Percentiles rank a stretch among this genome's conserved stretches.
Evolutionary conservation across 345 rosid species (phyloP).

Genomic region (Eucalyptus lansdowneana): DNA sequence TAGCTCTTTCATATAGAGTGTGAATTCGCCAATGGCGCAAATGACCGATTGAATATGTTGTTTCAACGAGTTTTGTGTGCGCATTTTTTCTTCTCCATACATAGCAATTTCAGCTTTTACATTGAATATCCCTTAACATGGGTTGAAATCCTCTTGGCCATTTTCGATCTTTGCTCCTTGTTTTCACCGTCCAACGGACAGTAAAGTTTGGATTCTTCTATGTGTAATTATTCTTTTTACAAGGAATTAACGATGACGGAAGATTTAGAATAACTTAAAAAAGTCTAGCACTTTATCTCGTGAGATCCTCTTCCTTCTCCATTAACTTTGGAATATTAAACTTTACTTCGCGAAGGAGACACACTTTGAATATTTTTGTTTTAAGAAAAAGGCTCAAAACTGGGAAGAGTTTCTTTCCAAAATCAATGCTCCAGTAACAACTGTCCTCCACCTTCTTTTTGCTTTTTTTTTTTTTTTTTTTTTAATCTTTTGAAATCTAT

Average conservation of each 20-base stretch:
- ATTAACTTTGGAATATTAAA: not conserved
- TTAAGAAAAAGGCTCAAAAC: not conserved
- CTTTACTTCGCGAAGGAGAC: not conserved
- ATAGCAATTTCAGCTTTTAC: too few relatives aligned
- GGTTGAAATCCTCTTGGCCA: too few relatives aligned
- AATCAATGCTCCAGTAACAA: too few relatives aligned
- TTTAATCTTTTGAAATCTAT: too few relatives aligned
- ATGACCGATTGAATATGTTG: too few relatives aligned
- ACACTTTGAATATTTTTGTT: not conserved
- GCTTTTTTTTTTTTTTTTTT: too few relatives aligned
- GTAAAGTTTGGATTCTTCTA: not conserved
- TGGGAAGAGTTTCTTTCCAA: too few relatives aligned
- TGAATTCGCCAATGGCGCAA: fast-evolving
- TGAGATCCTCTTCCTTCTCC: not conserved
- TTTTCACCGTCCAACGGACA: fast-evolving
- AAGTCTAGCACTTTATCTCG: not conserved
- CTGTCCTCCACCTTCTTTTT: too few relatives aligned
- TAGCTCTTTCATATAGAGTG: too few relatives aligned
- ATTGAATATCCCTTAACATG: too few relatives aligned
- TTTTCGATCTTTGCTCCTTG: not conserved
- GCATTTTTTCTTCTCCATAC: too few relatives aligned
- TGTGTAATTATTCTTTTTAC: not conserved
- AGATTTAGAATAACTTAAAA: not conserved
- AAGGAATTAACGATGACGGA: fast-evolving
- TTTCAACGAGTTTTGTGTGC: not conserved